Percentiles rank a stretch among this genome's conserved stretches.
Evolutionary conservation across 305 asterid genomes (phyloP).

Genomic region (Fraxinus floribunda): DNA sequence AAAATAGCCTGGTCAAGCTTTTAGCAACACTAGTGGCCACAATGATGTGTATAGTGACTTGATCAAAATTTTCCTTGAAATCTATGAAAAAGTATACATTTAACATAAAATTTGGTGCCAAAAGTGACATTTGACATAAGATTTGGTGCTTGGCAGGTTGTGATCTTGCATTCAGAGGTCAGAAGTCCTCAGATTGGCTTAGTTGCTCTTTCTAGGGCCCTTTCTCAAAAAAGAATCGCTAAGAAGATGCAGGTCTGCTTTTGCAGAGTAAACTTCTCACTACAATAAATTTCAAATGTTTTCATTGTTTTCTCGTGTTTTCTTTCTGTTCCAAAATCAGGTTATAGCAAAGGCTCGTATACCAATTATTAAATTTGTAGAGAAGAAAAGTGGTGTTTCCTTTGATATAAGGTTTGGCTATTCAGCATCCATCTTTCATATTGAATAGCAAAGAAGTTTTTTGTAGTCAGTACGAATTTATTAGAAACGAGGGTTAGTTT

Average conservation of each 20-base stretch:
- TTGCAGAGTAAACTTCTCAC: conserved; percentile 19
- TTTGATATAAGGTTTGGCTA: conserved; percentile 75
- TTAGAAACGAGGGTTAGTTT: neutral
- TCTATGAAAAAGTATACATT: neutral
- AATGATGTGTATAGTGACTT: neutral
- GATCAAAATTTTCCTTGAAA: neutral
- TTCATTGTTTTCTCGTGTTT: conserved; percentile 10
- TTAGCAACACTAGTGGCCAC: neutral
- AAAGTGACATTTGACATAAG: neutral
- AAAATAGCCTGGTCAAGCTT: neutral
- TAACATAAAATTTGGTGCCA: conserved; percentile 8
- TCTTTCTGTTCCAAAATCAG: conserved; percentile 32
- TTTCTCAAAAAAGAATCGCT: conserved; percentile 83
- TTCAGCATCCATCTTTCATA: neutral
- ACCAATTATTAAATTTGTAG: conserved; percentile 90
- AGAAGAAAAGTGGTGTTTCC: conserved; percentile 75
- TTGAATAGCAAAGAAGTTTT: neutral
- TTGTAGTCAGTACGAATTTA: neutral
- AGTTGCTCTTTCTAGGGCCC: conserved; percentile 84
- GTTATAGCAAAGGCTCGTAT: conserved; percentile 95
- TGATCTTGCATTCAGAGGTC: conserved; percentile 73
- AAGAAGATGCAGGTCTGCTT: conserved; percentile 77
- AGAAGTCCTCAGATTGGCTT: conserved; percentile 74
- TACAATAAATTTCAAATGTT: conserved; percentile 11
- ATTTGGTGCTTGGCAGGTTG: conserved; percentile 52